A percentile compares a stretch with the other conserved stretches of the same genome.
These are phyloP conservation scores for Cryptococcus sp. DNA, from an alignment of 1,284 basidiomycete genomes.

Conservation along the genomic window DNA sequence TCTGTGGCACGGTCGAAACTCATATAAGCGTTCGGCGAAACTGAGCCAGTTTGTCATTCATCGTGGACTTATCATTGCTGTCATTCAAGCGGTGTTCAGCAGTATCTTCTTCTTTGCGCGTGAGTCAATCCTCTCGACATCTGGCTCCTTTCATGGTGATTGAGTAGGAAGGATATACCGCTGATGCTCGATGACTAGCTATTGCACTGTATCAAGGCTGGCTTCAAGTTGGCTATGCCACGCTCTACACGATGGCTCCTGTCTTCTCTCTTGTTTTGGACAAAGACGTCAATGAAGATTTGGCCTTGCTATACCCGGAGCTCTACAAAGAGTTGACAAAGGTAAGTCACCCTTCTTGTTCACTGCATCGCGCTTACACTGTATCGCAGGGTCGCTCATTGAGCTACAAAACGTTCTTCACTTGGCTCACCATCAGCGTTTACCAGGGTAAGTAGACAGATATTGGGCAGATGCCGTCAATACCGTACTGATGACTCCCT, in stretches of 20 bases:
- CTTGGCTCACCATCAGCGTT: constrained; percentile 95
- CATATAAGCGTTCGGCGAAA: constrained; percentile 96
- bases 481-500: background rate
- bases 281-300: constrained; percentile 91
- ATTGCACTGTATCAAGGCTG: constrained; percentile 98
- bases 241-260: constrained; percentile 97
- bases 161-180: background rate
- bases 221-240: constrained; percentile 98
- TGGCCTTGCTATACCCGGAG: constrained; percentile 94
- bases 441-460: constrained; percentile 77
- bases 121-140: constrained; percentile 23
- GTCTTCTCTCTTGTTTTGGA: constrained; percentile 97
- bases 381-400: constrained; percentile 74
- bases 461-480: background rate
- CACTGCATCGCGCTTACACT: constrained; percentile 4
- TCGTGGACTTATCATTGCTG: constrained; percentile 93
- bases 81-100: constrained; percentile 96
- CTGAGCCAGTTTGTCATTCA: constrained; percentile 99
- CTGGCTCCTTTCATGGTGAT: background rate
- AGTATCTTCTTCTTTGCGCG: constrained; percentile 98
- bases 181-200: constrained; percentile 48
- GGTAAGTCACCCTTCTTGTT: constrained; percentile 55
- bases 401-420: constrained; percentile 96
- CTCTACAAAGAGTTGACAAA: constrained; percentile 97
- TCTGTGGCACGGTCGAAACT: constrained; percentile 86